A percentile compares a stretch with the other conserved stretches of the same genome.
Evolutionary conservation across 108 stramenopile species (phyloP).

Genomic region (Bacterosira constricta): DNA sequence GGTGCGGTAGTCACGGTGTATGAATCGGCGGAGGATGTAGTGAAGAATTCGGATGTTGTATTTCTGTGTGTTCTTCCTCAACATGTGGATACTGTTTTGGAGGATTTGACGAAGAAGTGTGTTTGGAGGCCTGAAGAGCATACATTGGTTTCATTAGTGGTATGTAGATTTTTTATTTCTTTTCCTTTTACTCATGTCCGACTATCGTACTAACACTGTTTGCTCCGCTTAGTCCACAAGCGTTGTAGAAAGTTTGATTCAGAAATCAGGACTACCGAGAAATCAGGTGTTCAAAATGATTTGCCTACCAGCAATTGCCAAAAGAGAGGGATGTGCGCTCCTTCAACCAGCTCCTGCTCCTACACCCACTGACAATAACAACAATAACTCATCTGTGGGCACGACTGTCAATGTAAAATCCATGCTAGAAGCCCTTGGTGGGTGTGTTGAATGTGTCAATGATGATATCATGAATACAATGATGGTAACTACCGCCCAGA

Average conservation of each 20-base stretch:
- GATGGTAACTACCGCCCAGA: slow-evolving; percentile 72
- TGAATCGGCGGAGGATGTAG: slow-evolving; percentile 71
- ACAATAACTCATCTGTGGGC: neutral
- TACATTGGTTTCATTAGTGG: slow-evolving; percentile 76
- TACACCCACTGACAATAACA: neutral
- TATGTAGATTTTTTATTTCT: slow-evolving; percentile 2
- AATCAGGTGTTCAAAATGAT: slow-evolving; percentile 80
- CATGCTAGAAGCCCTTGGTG: slow-evolving; percentile 49
- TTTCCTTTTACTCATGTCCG: neutral
- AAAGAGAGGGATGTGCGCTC: slow-evolving; percentile 54
- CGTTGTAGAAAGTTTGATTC: slow-evolving; percentile 31
- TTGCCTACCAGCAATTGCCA: slow-evolving; percentile 73
- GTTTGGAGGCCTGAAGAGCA: slow-evolving; percentile 50
- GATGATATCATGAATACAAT: slow-evolving; percentile 62
- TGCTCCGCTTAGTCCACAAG: slow-evolving; percentile 27
- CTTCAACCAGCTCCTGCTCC: slow-evolving; percentile 33
- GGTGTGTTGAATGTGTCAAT: slow-evolving; percentile 54
- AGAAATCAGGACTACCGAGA: slow-evolving; percentile 15
- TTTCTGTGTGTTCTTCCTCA: slow-evolving; percentile 79
- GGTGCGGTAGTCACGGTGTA: slow-evolving; percentile 53
- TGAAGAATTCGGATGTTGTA: slow-evolving; percentile 69
- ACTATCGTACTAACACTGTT: neutral
- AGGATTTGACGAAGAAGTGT: slow-evolving; percentile 50
- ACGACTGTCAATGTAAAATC: slow-evolving; percentile 1
- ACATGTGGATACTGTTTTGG: slow-evolving; percentile 57